Base-by-base conservation (phyloP, 2,329 filamentous ascomycete genomes). In the Microcyclosporella mali region DNA sequence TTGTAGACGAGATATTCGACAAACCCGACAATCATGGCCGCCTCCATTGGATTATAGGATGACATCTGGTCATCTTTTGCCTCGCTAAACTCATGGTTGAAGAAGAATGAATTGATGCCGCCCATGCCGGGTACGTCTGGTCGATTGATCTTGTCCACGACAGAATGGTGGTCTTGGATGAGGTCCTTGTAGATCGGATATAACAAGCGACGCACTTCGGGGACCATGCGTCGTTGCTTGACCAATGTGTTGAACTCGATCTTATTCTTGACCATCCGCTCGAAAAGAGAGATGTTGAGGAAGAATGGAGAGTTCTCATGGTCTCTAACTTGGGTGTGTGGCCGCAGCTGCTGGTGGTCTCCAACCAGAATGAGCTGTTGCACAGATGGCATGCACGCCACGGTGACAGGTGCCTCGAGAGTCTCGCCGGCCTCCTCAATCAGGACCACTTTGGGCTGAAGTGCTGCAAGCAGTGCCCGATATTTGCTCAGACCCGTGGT, bases 401-500 rank as follows among this genome's bases (percentile, higher is more conserved):
- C 76, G 7, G 74, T 68, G 33, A 84, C 69, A 1, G 77, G 78
- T 6, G 78, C 77, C 58, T 86, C 83, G 4, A 81, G 73, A 0
- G 82, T 84, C 59, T 94, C 85, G 0, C 85, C 87, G 0, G 85
- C 84, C 66, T 92, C 84, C 68, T 92, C 84, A 37, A 94, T 81
- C 29, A 94, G 66, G 11, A 90, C 71, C 3, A 86, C 71, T 17
- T 71, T 77, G 0, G 87, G 85, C 19, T 75, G 70, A 3, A 90
- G 59, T 2, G 77, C 77, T 1, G 80, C 71, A 16, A 94, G 69
- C 2, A 90, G 69, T 1, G 75, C 77, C 3, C 86, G 79, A 48
- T 92, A 90, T 54, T 94, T 94, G 63, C 81, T 82, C 7, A 94
- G 60, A 1, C 87, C 86, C 0, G 88, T 94, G 0, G 84, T 88